Evolutionary conservation across 768 basidiomycete genomes (phyloP), one percentile per base, ranked within the genome.

Genomic region (Lactarius sp.): DNA sequence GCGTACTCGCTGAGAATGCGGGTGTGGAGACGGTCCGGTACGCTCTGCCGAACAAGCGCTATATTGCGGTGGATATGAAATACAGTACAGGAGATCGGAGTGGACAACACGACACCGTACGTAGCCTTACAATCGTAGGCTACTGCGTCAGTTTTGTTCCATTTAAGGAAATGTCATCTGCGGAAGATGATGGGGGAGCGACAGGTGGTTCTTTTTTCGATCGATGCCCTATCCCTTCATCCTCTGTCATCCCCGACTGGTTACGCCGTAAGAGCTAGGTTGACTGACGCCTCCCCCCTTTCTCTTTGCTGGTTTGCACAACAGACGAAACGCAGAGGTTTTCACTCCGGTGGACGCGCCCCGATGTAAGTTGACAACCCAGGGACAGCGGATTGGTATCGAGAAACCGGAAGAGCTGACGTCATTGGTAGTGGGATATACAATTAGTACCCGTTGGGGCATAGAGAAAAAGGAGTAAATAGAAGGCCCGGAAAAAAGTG

Each of bases 21-120:
- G 27, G 27, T 27, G 27, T 27, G 27, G 27, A 27, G 27, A 27
- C 27, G 2, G 27, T 27, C 27, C 27, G 27, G 27, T 27, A 27
- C 27, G 2, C 27, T 27, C 27, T 27, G 2, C 95, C 96, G 2
- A 98, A 98, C 79, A 92, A 94, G 76, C 95, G 97, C 71, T 98
- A 96, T 73, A 83, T 97, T 69, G 90, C 91, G 0, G 91, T 94
- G 52, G 85, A 91, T 73, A 88, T 93, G 85, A 75, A 74, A 56
- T 90, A 90, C 64, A n/a, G n/a, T n/a, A n/a, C n/a, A n/a, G n/a
- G n/a, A n/a, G n/a, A 75, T 88, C 50, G 84, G 83, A 2, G 72
- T 88, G 9, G 88, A 90, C 27, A 27, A 27, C 27, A 27, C 27
- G 27, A 27, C 27, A 27, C 2, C 27, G 27, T 27, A 3, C 27